Evolutionary conservation across 2,329 filamentous ascomycete genomes (phyloP), one percentile per base, ranked within the genome.

Genomic region (Aspergillus tubingensis): DNA sequence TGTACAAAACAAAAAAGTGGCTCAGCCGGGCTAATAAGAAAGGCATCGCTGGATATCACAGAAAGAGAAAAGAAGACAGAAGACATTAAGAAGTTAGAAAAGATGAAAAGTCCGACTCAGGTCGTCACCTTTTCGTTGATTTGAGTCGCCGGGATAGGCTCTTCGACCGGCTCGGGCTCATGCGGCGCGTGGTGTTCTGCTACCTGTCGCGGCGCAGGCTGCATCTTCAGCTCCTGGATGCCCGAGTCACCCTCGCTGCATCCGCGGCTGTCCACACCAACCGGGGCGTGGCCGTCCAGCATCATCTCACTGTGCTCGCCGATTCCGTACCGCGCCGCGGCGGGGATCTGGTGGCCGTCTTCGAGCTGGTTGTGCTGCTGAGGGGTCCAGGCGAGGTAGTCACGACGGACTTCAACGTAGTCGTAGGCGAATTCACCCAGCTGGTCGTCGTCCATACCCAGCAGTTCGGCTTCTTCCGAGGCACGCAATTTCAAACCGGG

Each of bases 401-500:
- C 80, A 39, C 80, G 73, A 27, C 80, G 77, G 25, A 82, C 80
- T 69, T 82, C 80, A 54, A 82, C 80, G 64, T 82, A 82, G 59
- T 82, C 80, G 66, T 82, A 82, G 21, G 80, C 80, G 62, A 82
- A 82, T 66, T 82, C 80, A 50, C 80, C 80, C 0, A 82, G 74
- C 57, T 82, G 80, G 65, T 82, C 80, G 57, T 82, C 80, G 56
- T 82, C 80, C 80, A 82, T 82, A 54, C 89, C 89, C 23, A 89
- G 80, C 56, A 91, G 83, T 77, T 91, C 89, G 54, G 89, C 87
- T 68, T 88, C 87, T 65, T 86, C 80, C 13, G 81, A 80, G 60
- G 88, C 88, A 58, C 89, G 87, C 53, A 91, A 85, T 67, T 87
- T 86, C 32, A 91, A 81, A 25, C 89, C 88, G 0, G 89, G 89